Evolutionary conservation across 73 alveolate genomes (phyloP).

Genomic region (Tetrahymena thermophila): DNA sequence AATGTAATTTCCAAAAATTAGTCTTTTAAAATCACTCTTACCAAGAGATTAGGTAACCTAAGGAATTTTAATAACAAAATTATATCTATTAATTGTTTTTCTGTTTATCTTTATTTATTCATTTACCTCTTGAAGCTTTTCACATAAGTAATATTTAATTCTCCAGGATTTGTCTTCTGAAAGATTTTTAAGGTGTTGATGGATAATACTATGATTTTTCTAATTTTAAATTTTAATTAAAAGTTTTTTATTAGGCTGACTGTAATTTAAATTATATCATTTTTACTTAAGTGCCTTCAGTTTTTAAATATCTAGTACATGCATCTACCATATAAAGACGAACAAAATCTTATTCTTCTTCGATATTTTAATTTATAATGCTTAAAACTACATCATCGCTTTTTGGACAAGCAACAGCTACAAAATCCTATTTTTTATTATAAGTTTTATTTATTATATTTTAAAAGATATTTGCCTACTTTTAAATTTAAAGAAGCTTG

Average conservation of each 20-base stretch:
- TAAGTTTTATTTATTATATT: neutral
- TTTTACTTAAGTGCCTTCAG: neutral
- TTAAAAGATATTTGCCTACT: conserved; percentile 8
- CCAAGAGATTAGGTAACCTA: conserved; percentile 25
- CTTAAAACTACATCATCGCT: conserved; percentile 3
- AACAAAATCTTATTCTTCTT: conserved; percentile 39
- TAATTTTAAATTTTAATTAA: neutral
- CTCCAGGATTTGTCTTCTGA: conserved; percentile 50
- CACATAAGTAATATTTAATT: conserved; percentile 34
- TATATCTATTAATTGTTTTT: neutral
- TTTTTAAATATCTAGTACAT: neutral
- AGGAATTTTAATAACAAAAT: neutral
- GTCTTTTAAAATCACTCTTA: conserved; percentile 16
- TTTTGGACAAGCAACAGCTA: neutral
- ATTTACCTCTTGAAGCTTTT: conserved; percentile 25
- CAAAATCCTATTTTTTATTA: conserved; percentile 17
- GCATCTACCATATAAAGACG: conserved; percentile 40
- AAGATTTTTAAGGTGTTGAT: conserved; percentile 11
- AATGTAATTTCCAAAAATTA: conserved; percentile 8
- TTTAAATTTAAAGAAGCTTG: conserved; percentile 17
- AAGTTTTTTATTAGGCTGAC: neutral
- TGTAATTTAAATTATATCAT: neutral
- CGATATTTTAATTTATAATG: neutral
- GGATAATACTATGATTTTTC: conserved; percentile 1
- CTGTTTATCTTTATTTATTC: neutral